A percentile compares a stretch with the other conserved stretches of the same genome.
Conservation (phyloP, 768 basidiomycete species). For the Amanita polypyramis region DNA sequence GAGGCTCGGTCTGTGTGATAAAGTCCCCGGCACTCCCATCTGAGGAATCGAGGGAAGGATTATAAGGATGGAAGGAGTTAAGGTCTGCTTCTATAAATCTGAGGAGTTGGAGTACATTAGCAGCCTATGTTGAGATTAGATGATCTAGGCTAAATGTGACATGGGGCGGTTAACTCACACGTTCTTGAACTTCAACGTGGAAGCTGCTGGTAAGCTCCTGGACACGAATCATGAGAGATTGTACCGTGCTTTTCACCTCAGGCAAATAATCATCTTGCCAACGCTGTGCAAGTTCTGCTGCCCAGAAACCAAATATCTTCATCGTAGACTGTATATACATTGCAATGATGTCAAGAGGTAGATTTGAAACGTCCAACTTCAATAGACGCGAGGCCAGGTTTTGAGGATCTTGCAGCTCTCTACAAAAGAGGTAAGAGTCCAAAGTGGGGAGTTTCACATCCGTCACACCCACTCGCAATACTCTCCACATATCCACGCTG, state of each 20-base stretch:
- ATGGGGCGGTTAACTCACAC: slow-evolving; percentile 35
- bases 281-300: slow-evolving; percentile 57
- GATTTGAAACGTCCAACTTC: slow-evolving; percentile 41
- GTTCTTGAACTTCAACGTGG: slow-evolving; percentile 87
- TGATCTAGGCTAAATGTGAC: not conserved
- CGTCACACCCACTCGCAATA: slow-evolving; percentile 62
- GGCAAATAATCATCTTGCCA: slow-evolving; percentile 71
- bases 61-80: slow-evolving; percentile 36
- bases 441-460: not conserved
- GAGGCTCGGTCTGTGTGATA: slow-evolving; percentile 27
- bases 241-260: slow-evolving; percentile 54
- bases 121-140: slow-evolving; percentile 42
- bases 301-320: slow-evolving; percentile 86
- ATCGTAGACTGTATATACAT: slow-evolving; percentile 75
- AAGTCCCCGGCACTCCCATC: slow-evolving; percentile 27
- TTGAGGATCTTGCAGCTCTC: slow-evolving; percentile 72
- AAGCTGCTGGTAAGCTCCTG: slow-evolving; percentile 45
- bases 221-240: slow-evolving; percentile 49
- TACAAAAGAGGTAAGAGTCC: slow-evolving; percentile 17
- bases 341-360: slow-evolving; percentile 56
- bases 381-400: slow-evolving; percentile 64
- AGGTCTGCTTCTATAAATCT: slow-evolving; percentile 71
- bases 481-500: slow-evolving; percentile 95
- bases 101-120: slow-evolving; percentile 67
- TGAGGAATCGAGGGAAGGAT: slow-evolving; percentile 22